Percentiles rank a stretch among this genome's conserved stretches.
Conservation (phyloP, 495 filamentous ascomycete species). For the Talaromyces liani region DNA sequence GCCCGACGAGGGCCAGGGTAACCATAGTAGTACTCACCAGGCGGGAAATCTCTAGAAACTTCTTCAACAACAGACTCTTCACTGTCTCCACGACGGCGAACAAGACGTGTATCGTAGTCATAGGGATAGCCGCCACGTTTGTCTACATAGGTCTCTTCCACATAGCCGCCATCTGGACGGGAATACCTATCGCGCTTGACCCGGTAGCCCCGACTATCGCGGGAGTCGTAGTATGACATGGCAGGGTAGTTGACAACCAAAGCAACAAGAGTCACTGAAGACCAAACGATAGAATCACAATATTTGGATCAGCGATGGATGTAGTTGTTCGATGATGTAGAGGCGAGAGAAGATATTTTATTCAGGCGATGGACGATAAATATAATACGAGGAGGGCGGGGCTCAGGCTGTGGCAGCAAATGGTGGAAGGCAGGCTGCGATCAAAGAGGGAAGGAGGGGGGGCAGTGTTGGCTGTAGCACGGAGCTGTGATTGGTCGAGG, state of each 20-base stretch:
- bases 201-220: slow-evolving; percentile 19
- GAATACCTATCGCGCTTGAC: slow-evolving; percentile 24
- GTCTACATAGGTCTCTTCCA: slow-evolving; percentile 26
- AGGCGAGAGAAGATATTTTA: slow-evolving; percentile 8
- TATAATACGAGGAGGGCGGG: neutral
- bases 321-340: slow-evolving; percentile 11
- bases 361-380: neutral
- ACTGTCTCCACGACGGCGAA: slow-evolving; percentile 48
- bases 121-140: slow-evolving; percentile 10
- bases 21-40: slow-evolving; percentile 44
- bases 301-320: slow-evolving; percentile 5
- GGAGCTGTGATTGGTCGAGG: neutral
- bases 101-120: slow-evolving; percentile 31
- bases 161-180: slow-evolving; percentile 24
- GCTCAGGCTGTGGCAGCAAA: neutral
- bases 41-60: slow-evolving; percentile 59
- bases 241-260: slow-evolving; percentile 8
- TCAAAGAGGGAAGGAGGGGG: neutral
- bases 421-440: neutral
- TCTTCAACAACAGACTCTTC: slow-evolving; percentile 60
- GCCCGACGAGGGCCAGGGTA: slow-evolving; percentile 36
- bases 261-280: slow-evolving; percentile 7
- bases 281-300: slow-evolving; percentile 11
- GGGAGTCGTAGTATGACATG: slow-evolving; percentile 36
- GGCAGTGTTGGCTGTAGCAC: neutral